Base-by-base conservation (phyloP, 2,329 filamentous ascomycete genomes). In the Spiromastix sp. region DNA sequence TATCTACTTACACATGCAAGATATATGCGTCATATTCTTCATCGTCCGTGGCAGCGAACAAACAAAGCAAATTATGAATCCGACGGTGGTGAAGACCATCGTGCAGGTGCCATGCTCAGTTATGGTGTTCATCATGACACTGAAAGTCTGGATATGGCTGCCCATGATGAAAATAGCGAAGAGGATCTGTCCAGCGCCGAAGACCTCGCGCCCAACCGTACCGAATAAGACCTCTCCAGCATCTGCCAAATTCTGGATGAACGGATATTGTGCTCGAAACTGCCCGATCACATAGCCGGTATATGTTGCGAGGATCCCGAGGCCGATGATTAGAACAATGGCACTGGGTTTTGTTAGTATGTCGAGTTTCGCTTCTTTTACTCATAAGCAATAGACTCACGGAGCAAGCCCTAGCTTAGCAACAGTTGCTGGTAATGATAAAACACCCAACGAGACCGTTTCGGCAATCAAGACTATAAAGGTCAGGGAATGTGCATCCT, bases 61-160 rank as follows among this genome's bases (percentile, higher is more conserved):
- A 8, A 74, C 36, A 49, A 76, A 72, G 34, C 73, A 79, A 4
- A 82, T 40, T 4, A 69, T 48, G 41, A 77, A 48, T 0, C 75
- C 77, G 2, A 77, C 60, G n/a, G 77, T 61, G 3, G 68, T 72
- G 59, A 75, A 82, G 2, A 75, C 63, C 37, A 82, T 73, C 3
- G 75, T 77, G 55, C 78, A 83, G 1, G 70, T 67, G 0, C 66
- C 71, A 42, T 79, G 68, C 3, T 71, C 55, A 4, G 76, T 77
- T 34, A 84, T 63, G 34, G 68, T 74, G 47, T 77, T 77, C 56
- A 83, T 72, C 45, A 79, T 79, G 47, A 83, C 78, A 20, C 70
- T 71, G 44, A 82, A 82, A 0, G 78, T 81, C 42, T 84, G 61
- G 34, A 81, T 66, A 57, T 85, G 81, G n/a, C 77, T 80, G 21